Percentiles rank a stretch among this genome's conserved stretches.
Evolutionary conservation across 768 basidiomycete species (phyloP).

Genomic region (Leccinum variicolor): DNA sequence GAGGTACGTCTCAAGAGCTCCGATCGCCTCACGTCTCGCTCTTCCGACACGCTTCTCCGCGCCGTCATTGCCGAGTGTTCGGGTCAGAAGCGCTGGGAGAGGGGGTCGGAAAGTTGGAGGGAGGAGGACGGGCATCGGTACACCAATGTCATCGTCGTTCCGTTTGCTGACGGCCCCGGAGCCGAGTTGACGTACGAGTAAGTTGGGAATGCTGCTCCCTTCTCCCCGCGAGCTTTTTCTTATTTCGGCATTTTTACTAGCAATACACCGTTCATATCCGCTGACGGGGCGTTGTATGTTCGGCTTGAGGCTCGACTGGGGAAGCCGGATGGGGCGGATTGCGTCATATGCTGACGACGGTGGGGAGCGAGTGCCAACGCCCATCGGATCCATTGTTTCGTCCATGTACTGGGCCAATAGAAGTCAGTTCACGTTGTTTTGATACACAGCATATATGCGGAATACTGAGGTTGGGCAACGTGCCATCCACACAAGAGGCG

Average conservation of each 20-base stretch:
- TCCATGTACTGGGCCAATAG: too few species aligned
- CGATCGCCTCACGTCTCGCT: constrained; percentile 24
- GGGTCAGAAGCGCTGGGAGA: neutral
- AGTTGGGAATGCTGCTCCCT: constrained; percentile 21
- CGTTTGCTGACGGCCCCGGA: constrained; percentile 40
- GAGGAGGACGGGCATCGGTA: constrained; percentile 2
- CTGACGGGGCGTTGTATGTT: constrained; percentile 43
- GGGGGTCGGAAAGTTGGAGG: constrained; percentile 14
- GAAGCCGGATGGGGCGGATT: constrained; percentile 37
- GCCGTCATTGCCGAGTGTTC: constrained; percentile 3
- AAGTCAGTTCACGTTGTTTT: too few species aligned
- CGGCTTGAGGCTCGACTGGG: constrained; percentile 45
- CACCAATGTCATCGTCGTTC: constrained; percentile 34
- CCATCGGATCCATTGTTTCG: too few species aligned
- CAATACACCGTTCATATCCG: constrained; percentile 44
- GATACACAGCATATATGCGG: too few species aligned
- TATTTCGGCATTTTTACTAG: constrained; percentile 20
- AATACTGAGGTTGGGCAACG: too few species aligned
- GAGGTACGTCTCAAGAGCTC: constrained; percentile 31
- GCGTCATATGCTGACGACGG: constrained; percentile 39
- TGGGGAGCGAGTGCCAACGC: too few species aligned
- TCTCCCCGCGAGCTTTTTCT: neutral
- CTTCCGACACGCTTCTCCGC: constrained; percentile 1
- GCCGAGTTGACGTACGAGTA: constrained; percentile 52
- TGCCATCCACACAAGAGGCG: too few species aligned